Evolutionary conservation across 768 basidiomycete species (phyloP).

Genomic region (Macrolepiota dolichaula): DNA sequence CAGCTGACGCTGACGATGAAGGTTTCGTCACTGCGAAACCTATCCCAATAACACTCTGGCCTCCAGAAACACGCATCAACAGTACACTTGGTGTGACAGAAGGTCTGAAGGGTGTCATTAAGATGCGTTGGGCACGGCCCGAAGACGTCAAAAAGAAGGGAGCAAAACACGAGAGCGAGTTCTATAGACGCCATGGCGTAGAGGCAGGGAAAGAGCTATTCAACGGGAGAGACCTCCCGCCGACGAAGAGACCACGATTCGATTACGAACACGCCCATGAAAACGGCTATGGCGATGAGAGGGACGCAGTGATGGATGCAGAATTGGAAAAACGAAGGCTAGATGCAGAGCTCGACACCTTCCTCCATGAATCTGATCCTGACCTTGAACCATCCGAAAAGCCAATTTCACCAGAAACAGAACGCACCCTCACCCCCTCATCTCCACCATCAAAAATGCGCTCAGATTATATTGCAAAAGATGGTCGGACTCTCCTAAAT

Average conservation of each 20-base stretch:
- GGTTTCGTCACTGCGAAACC: slow-evolving; percentile 63
- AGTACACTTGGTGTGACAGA: slow-evolving; percentile 66
- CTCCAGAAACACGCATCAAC: slow-evolving; percentile 74
- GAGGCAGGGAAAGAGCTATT: slow-evolving; percentile 60
- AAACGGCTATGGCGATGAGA: background rate
- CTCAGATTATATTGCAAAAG: slow-evolving; percentile 54
- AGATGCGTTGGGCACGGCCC: slow-evolving; percentile 72
- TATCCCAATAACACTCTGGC: slow-evolving; percentile 74
- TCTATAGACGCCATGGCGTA: slow-evolving; percentile 73
- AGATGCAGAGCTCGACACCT: slow-evolving; percentile 21
- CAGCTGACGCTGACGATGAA: slow-evolving; percentile 42
- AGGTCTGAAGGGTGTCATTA: slow-evolving; percentile 61
- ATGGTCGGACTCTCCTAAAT: slow-evolving; percentile 52
- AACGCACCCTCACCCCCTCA: slow-evolving; percentile 22
- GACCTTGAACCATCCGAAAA: slow-evolving; percentile 16
- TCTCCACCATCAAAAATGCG: slow-evolving; percentile 66
- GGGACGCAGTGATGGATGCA: background rate
- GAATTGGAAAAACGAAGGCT: background rate
- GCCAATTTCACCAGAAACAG: background rate
- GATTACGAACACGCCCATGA: background rate
- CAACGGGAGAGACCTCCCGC: slow-evolving; percentile 31
- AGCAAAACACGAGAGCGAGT: slow-evolving; percentile 68
- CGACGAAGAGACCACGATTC: slow-evolving; percentile 31
- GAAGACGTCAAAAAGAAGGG: slow-evolving; percentile 79
- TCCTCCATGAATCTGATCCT: slow-evolving; percentile 43